phyloP scores from a whole-genome alignment of 225 moss, liverwort and hornwort species.

The Asterella californica region DNA sequence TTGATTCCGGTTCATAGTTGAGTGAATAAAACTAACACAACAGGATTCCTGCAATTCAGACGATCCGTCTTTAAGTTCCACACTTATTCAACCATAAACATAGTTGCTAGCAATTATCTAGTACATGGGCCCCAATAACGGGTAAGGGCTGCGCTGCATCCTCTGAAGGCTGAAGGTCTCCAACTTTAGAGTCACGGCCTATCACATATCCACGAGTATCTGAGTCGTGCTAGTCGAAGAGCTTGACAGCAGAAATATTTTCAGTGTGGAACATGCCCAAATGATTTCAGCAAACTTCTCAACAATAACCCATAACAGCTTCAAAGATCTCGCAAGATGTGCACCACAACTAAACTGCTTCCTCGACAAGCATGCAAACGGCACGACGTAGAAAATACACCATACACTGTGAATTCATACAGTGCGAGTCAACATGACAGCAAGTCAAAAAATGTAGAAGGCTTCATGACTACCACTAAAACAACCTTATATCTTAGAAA shows the following conservation, averaged over 20 bases:
- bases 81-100: neutral
- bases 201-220: neutral
- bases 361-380: neutral
- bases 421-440: neutral
- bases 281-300: neutral
- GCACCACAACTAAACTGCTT: neutral
- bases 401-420: neutral
- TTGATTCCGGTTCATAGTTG: conserved; percentile 13
- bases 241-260: neutral
- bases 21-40: neutral
- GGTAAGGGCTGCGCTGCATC: neutral
- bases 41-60: neutral
- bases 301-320: neutral
- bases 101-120: neutral
- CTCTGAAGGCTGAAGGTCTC: neutral
- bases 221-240: neutral
- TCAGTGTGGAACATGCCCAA: neutral
- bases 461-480: neutral
- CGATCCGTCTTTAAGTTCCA: neutral
- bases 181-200: neutral
- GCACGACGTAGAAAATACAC: neutral
- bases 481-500: neutral
- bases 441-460: neutral
- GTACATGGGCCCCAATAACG: neutral
- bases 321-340: neutral